Base-by-base conservation (phyloP, 2,329 filamentous ascomycete species). In the Pyricularia sp. region DNA sequence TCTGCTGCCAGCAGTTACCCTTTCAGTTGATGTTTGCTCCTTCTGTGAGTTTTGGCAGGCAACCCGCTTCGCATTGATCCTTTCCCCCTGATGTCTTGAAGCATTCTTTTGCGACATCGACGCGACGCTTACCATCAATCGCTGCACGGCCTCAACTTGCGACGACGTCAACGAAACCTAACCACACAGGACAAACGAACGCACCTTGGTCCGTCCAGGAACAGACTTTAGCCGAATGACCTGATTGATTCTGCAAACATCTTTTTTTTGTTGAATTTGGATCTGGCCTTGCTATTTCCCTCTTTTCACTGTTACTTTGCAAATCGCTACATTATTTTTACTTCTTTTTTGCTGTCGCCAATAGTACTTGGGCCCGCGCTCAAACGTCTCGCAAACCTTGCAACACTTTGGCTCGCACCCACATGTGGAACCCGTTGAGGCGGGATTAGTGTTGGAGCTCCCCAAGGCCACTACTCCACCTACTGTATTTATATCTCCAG, bases 341-440 rank as follows among this genome's bases (percentile, higher is more conserved):
- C 26, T 30, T 12, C 13, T 59, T 28, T 30, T 24, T 16, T 59
- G 16, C 24, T 26, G 55, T 4, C 55, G 55, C 24, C 10, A 19
- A 59, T 26, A 26, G 12, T 12, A 40, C 33, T 13, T 16, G 24
- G 30, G 55, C 55, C 24, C 55, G 24, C 24, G 16, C 55, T 59
- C 55, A 59, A 28, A 59, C 55, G 55, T 59, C 26, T 59, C 22
- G 55, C 24, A 59, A 59, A 59, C 55, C 55, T 59, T 59, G 55
- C 55, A 59, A 31, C 26, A 19, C 26, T 59, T 59, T 59, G 55
- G 55, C 5, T 59, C 13, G 55, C 55, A 59, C 55, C 55, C 55
- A 59, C 55, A 59, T 59, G 55, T 59, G 55, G 55, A 28, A 59
- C 55, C 40, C 55, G 22, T 59, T 59, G 55, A 59, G 55, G 55